phyloP scores from a whole-genome alignment of 140 eudicot species.

The Oenanthe javanica region DNA sequence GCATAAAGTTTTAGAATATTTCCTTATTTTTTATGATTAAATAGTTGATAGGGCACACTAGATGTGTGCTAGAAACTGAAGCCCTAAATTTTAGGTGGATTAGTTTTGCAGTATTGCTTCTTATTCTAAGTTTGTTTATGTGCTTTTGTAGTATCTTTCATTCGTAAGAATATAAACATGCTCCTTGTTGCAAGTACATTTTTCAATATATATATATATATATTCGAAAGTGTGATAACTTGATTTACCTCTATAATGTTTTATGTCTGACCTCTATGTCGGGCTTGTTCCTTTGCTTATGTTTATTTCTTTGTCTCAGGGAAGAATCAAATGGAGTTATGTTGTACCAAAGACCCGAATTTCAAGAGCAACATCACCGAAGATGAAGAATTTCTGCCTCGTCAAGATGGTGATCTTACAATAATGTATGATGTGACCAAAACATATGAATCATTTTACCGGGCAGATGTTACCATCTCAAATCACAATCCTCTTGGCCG shows the following conservation, averaged over 20 bases:
- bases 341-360: slow-evolving; percentile 55
- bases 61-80: not conserved
- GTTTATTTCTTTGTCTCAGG: slow-evolving; percentile 34
- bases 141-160: not conserved
- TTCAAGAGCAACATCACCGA: slow-evolving; percentile 33
- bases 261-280: not conserved
- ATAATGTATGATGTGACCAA: slow-evolving; percentile 72
- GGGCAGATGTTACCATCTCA: slow-evolving; percentile 81
- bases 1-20: not conserved
- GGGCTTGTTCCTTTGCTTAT: not conserved
- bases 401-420: slow-evolving; percentile 78
- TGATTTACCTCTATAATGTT: not conserved
- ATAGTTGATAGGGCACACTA: not conserved
- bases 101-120: not conserved
- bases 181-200: not conserved
- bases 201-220: not conserved
- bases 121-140: not conserved
- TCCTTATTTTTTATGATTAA: not conserved
- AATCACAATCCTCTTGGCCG: slow-evolving; percentile 88
- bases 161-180: not conserved
- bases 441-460: slow-evolving; percentile 56
- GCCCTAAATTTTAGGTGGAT: not conserved
- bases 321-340: slow-evolving; percentile 55
- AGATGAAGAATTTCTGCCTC: slow-evolving; percentile 57
- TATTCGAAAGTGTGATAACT: not conserved